A percentile compares a stretch with the other conserved stretches of the same genome.
Conservation (phyloP, 1,284 basidiomycete genomes). For the Ceratobasidium sp. region DNA sequence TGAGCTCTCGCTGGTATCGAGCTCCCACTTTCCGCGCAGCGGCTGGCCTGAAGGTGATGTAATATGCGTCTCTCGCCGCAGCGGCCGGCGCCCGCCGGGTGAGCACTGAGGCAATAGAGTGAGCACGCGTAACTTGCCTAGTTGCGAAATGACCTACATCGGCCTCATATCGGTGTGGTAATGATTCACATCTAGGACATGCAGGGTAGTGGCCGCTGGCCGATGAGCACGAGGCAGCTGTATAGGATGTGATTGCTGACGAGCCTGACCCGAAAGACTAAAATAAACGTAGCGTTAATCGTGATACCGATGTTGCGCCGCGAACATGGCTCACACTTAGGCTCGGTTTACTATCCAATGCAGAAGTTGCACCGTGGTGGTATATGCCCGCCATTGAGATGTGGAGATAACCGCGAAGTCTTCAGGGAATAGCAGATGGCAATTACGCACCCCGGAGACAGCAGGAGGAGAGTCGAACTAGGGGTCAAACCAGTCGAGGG, state of each 20-base stretch:
- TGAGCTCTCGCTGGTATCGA: slow-evolving; percentile 25
- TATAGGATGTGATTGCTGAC: slow-evolving; percentile 32
- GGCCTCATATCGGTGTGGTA: slow-evolving; percentile 32
- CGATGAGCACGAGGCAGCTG: slow-evolving; percentile 26
- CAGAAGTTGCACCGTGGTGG: slow-evolving; percentile 22
- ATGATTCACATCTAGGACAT: slow-evolving; percentile 32
- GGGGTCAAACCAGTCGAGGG: slow-evolving; percentile 7
- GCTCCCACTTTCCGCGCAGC: slow-evolving; percentile 28
- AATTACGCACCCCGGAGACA: not conserved
- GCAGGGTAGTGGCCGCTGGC: slow-evolving; percentile 33
- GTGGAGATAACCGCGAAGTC: not conserved
- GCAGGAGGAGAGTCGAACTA: not conserved
- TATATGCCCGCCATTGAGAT: slow-evolving; percentile 21
- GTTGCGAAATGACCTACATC: slow-evolving; percentile 8
- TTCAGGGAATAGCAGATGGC: no score
- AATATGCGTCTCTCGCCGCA: slow-evolving; percentile 32
- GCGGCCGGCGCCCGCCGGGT: slow-evolving; percentile 25
- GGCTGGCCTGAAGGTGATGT: slow-evolving; percentile 22
- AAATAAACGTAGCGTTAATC: slow-evolving; percentile 18
- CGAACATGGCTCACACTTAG: slow-evolving; percentile 19
- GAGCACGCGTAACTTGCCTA: not conserved
- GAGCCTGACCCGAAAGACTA: slow-evolving; percentile 36
- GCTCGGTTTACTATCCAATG: slow-evolving; percentile 34
- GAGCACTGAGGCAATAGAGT: slow-evolving; percentile 13
- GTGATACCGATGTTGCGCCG: not conserved